phyloP scores from a whole-genome alignment of 148 eudicot species.

The Rhododendron molle region DNA sequence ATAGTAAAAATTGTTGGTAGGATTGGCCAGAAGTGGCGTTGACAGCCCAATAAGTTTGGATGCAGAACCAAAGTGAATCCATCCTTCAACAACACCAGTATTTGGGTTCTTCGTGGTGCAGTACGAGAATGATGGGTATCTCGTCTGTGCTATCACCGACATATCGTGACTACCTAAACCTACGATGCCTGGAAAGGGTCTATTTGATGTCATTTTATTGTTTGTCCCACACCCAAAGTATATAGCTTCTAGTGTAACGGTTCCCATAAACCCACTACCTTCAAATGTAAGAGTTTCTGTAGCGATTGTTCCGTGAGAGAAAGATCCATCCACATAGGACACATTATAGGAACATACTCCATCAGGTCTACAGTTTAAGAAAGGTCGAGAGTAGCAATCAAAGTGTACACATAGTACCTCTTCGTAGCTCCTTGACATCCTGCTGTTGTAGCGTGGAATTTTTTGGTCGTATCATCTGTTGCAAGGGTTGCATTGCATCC shows the following conservation, averaged over 20 bases:
- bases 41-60: no score
- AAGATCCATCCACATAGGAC: background rate
- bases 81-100: no score
- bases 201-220: background rate
- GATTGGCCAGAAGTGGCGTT: no score
- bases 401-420: background rate
- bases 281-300: background rate
- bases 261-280: background rate
- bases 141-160: background rate
- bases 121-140: background rate
- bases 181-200: background rate
- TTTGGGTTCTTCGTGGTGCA: background rate
- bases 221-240: background rate
- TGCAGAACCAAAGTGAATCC: no score
- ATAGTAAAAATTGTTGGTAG: no score
- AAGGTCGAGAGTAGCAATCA: background rate
- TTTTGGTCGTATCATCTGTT: background rate
- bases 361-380: background rate
- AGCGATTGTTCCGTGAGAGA: background rate
- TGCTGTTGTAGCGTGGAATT: background rate
- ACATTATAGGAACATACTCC: background rate
- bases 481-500: background rate
- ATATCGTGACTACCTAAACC: background rate
- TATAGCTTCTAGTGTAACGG: background rate
- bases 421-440: background rate